A percentile compares a stretch with the other conserved stretches of the same genome.
Conservation (phyloP, 2,329 filamentous ascomycete genomes). For the Neopestalotiopsis sp. region DNA sequence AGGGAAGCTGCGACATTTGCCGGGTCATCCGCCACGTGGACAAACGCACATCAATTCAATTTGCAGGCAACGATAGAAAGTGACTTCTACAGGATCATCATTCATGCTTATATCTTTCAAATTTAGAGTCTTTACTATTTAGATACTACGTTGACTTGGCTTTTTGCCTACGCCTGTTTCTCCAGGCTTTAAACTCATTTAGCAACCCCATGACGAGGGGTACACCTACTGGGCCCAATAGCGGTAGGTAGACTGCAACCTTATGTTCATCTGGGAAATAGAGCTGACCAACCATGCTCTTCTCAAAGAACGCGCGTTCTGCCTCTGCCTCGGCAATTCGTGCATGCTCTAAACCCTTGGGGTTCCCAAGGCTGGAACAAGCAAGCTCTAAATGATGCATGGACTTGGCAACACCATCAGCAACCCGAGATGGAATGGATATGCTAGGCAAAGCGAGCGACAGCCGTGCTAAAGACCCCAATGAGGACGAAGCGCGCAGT, state of each 20-base stretch:
- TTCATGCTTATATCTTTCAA: not conserved
- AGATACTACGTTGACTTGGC: slow-evolving; percentile 35
- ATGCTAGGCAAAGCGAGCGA: slow-evolving; percentile 86
- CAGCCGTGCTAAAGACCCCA: slow-evolving; percentile 89
- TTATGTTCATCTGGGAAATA: slow-evolving; percentile 99
- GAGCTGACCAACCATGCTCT: slow-evolving; percentile 97
- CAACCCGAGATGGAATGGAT: slow-evolving; percentile 85
- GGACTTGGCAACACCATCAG: slow-evolving; percentile 81
- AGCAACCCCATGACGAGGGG: slow-evolving; percentile 83
- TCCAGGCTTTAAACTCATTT: slow-evolving; percentile 76
- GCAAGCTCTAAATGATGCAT: slow-evolving; percentile 78
- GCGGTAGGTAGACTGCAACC: slow-evolving; percentile 90
- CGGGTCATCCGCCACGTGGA: not conserved
- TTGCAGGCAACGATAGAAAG: not conserved
- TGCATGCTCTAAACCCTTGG: slow-evolving; percentile 77
- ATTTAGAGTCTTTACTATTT: not conserved
- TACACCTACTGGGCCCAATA: slow-evolving; percentile 89
- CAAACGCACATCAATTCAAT: not conserved
- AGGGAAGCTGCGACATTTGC: not conserved
- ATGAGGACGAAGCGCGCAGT: slow-evolving; percentile 87
- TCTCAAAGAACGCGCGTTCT: slow-evolving; percentile 96
- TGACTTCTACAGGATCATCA: not conserved
- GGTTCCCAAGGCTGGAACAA: slow-evolving; percentile 71
- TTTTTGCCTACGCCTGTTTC: slow-evolving; percentile 51
- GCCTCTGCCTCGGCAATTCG: slow-evolving; percentile 86